These are phyloP conservation scores for Hippophae tibetana DNA, from an alignment of 306 rosid genomes.

Conservation along the genomic window DNA sequence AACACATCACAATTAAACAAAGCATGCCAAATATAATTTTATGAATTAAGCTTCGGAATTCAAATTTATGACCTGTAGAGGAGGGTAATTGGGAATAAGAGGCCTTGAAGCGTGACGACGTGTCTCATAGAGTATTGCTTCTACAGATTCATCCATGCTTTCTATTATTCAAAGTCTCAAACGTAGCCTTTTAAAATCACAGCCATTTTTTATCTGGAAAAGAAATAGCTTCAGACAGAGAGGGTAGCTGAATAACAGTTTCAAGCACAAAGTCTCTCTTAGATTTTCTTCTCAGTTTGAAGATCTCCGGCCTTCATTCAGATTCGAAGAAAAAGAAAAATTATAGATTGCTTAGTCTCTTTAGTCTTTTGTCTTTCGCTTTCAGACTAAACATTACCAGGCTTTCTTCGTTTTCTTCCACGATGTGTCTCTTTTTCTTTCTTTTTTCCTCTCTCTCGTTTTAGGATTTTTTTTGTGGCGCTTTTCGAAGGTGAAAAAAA, in stretches of 20 bases:
- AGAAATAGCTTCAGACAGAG: too few species aligned
- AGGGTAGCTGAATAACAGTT: background rate
- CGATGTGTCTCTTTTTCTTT: too few species aligned
- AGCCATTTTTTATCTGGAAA: too few species aligned
- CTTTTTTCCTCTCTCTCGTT: too few species aligned
- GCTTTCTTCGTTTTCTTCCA: too few species aligned
- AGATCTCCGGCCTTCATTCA: background rate
- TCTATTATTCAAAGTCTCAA: too few species aligned
- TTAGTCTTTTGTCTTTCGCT: background rate
- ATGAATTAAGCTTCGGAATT: background rate
- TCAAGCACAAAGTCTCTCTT: background rate
- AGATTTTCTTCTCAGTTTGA: too few species aligned
- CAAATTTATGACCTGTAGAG: conserved; percentile 32
- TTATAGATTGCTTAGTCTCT: background rate
- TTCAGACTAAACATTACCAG: too few species aligned
- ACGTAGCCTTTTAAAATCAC: too few species aligned
- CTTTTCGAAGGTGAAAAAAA: too few species aligned
- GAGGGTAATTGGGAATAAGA: conserved; percentile 43
- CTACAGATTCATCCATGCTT: conserved; percentile 37
- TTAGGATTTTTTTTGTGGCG: too few species aligned
- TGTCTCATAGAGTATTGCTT: conserved; percentile 53
- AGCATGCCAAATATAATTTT: background rate
- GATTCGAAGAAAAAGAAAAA: background rate
- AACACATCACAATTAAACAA: conserved; percentile 1
- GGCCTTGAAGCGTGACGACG: conserved; percentile 61